Evolutionary conservation across 2,329 filamentous ascomycete genomes (phyloP), one percentile per base, ranked within the genome.

Genomic region (Fusarium longipes): DNA sequence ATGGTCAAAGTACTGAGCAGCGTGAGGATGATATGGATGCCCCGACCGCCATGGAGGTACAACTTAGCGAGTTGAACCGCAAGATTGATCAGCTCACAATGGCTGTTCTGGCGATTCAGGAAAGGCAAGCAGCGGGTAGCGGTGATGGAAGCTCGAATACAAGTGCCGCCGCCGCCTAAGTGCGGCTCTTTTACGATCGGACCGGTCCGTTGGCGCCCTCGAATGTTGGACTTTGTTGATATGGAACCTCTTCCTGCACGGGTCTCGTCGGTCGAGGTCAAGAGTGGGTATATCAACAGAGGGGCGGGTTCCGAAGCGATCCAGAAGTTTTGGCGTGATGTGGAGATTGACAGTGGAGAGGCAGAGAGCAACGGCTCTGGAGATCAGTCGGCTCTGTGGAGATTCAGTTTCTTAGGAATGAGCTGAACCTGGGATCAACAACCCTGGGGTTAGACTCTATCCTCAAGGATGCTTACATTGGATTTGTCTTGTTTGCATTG

Each of bases 81-180:
- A 89, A 88, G 79, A 87, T 90, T 69, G 86, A 88, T 66, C 82
- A 82, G 55, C 77, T 89, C 65, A 87, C 86, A 1, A 79, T 82
- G 20, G 73, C 85, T 45, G 78, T 89, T 3, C 72, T 86, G 66
- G 77, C 80, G 6, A 76, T 88, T 72, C 86, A 87, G 70, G 75
- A 78, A 54, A 75, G 75, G 57, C 69, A 75, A 53, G 50, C 63
- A 29, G 30, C 52, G 25, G 63, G 44, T 22, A 57, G 30, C 14
- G 57, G 39, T 4, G 52, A 54, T 39, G 35, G 30, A 42, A 64
- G 54, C 43, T 49, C 59, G 39, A 36, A 53, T 55, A 42, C 36
- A 14, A 55, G 43, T 45, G 33, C 27, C 35, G 56, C 52, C 8
- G 42, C 44, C 51, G 63, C 63, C 58, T 70, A 64, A 60, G 27